Evolutionary conservation across 768 basidiomycete species (phyloP), one percentile per base, ranked within the genome.

Genomic region (Tylopilus cervinicoccineus): DNA sequence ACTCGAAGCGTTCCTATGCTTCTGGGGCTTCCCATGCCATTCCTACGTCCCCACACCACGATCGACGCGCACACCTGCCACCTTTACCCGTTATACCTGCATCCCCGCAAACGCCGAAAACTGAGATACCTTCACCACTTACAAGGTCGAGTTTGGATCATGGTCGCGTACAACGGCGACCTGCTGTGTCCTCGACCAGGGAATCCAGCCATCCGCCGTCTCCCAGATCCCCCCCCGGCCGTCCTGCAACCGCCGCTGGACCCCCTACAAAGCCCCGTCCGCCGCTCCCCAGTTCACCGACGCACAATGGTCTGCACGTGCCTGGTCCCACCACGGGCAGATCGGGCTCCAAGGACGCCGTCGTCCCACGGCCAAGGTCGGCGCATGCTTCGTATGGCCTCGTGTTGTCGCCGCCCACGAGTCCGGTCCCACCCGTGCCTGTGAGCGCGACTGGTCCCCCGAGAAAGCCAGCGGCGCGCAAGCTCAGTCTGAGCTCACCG

Each of bases 401-500:
- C 17, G 31, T 39, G 27, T 43, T 60, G n/a, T 50, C 53, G 14
- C 37, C 59, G 3, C 55, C 52, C 13, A 49, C 47, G 13, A 26
- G 49, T 14, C 55, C 60, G 24, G 48, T 55, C 22, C 56, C 62
- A 11, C 50, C 51, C 2, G 41, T 58, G 14, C 52, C 55, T 9
- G 60, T 46, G 47, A 62, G 59, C 33, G 52, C 16, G 40, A 34
- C 58, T 17, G 56, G 47, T 36, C 48, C 59, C 12, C 57, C 58
- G n/a, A 52, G 69, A 48, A 77, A 70, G 27, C 45, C 45, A 34
- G 71, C 79, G 50, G 75, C 70, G 58, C 72, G 85, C 47, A 88
- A 89, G 69, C 65, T 89, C 66, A 89, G 87, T 62, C 63, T 88
- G 48, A 76, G 76, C 20, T 74, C 77, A 42, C 79, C 82, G 41